Evolutionary conservation across 345 rosid species (phyloP), one percentile per base, ranked within the genome.

Genomic region (Citropsis articulata): DNA sequence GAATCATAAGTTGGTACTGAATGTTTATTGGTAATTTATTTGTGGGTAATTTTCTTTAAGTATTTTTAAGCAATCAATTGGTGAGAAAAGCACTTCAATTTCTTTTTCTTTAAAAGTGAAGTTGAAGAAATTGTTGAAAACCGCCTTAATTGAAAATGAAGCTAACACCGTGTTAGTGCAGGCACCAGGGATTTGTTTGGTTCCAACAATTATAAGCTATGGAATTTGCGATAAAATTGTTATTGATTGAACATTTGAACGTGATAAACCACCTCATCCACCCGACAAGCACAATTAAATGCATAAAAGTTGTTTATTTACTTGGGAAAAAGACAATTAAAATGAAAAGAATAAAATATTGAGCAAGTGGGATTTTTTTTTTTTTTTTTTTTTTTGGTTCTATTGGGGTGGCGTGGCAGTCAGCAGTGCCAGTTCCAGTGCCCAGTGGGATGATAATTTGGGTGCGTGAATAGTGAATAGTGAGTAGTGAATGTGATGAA

Each of bases 311-410:
- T 53, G 18, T 53, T 53, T 4, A 42, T 45, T 45, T 45, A 1
- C 4, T 45, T 16, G 50, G 50, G 18, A 45, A 45, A 45, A 45
- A 0, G 16, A 45, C 4, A 13, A 40, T 40, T 40, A 40, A 40
- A 40, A 40, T 40, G 12, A 40, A 40, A 40, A 9, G 45, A 40
- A 40, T 9, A 40, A 40, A 40, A 9, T 9, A 9, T 40, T 40
- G 45, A 40, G 12, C 45, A 9, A 40, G 45, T 8, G 45, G 10
- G 1, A 40, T 40, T 40, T 9, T 2, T 40, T 2, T 8, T 40
- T 0, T 2, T 42, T 2, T 9, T 10, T 0, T 7, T 38, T 38
- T 1, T 1, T 1, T n/a, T n/a, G n/a, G 0, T 33, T 2, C 0
- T 36, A 35, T 36, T 7, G 45, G 48, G 48, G 4, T 8, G 9